Conservation (phyloP, 306 rosid genomes). For the Cicer pinnatifidum region DNA sequence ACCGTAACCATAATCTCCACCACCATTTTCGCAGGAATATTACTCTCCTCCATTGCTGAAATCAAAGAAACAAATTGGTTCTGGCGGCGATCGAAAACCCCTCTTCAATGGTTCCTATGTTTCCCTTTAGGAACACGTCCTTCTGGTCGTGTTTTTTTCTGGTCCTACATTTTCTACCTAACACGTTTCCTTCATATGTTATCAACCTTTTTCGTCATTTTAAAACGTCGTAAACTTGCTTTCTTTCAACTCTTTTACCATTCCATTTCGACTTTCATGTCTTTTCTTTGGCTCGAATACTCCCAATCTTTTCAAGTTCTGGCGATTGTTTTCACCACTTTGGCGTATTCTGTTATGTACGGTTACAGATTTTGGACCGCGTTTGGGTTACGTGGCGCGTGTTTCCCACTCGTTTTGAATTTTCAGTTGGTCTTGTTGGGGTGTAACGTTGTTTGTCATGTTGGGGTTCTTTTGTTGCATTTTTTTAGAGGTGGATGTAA, state of each 20-base stretch:
- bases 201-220: slow-evolving; percentile 58
- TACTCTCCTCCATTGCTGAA: slow-evolving; percentile 75
- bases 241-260: slow-evolving; percentile 74
- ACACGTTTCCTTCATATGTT: slow-evolving; percentile 82
- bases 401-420: slow-evolving; percentile 64
- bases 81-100: slow-evolving; percentile 86
- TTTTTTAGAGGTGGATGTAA: slow-evolving; percentile 75
- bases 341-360: slow-evolving; percentile 62
- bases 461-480: slow-evolving; percentile 71
- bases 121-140: slow-evolving; percentile 90
- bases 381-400: slow-evolving; percentile 59
- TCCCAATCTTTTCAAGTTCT: slow-evolving; percentile 87
- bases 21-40: slow-evolving; percentile 69
- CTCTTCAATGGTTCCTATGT: slow-evolving; percentile 90
- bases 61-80: slow-evolving; percentile 94
- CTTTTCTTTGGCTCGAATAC: slow-evolving; percentile 83
- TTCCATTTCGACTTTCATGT: slow-evolving; percentile 61
- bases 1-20: slow-evolving; percentile 65
- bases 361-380: slow-evolving; percentile 79
- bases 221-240: slow-evolving; percentile 59
- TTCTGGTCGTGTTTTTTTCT: slow-evolving; percentile 94
- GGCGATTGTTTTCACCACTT: slow-evolving; percentile 71
- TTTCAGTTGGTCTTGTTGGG: slow-evolving; percentile 68
- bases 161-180: slow-evolving; percentile 80
- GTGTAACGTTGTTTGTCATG: slow-evolving; percentile 72